These are phyloP conservation scores for Pseudonitzschia multiseries DNA, from an alignment of 108 stramenopile species.

Conservation along the genomic window DNA sequence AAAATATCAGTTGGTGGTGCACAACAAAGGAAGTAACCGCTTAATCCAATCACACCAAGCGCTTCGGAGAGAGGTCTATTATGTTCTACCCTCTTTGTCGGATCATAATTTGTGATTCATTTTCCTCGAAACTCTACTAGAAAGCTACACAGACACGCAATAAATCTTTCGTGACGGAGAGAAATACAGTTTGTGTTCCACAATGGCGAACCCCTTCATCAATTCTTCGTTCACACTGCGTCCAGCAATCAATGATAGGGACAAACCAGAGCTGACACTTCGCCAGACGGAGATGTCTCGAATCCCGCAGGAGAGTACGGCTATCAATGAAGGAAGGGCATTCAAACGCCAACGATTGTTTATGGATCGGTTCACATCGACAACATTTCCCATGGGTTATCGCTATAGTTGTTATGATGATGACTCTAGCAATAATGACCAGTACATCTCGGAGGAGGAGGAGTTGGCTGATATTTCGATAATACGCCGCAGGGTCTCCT, in stretches of 20 bases:
- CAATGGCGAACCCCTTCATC: constrained; percentile 13
- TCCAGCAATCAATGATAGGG: constrained; percentile 14
- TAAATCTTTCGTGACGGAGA: background rate
- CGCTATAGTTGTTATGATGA: background rate
- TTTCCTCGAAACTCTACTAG: background rate
- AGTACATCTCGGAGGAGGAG: constrained; percentile 9
- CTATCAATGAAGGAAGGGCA: background rate
- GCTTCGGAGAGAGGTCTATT: no score
- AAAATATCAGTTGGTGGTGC: background rate
- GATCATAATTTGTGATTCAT: background rate
- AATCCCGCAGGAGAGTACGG: background rate
- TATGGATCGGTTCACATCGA: constrained; percentile 1
- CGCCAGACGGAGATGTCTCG: constrained; percentile 5
- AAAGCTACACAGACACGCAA: background rate
- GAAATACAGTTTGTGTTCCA: background rate
- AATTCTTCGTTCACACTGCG: constrained; percentile 18
- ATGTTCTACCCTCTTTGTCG: background rate
- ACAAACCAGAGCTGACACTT: constrained; percentile 9
- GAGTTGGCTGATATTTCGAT: background rate
- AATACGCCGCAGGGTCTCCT: background rate
- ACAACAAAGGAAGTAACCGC: no score
- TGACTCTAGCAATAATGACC: constrained; percentile 2
- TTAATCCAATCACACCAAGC: no score
- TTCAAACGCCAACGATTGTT: constrained; percentile 12
- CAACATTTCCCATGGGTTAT: background rate